Base-by-base conservation (phyloP, 164 flowering plant genomes). In the Chloranthus sessilifolius region DNA sequence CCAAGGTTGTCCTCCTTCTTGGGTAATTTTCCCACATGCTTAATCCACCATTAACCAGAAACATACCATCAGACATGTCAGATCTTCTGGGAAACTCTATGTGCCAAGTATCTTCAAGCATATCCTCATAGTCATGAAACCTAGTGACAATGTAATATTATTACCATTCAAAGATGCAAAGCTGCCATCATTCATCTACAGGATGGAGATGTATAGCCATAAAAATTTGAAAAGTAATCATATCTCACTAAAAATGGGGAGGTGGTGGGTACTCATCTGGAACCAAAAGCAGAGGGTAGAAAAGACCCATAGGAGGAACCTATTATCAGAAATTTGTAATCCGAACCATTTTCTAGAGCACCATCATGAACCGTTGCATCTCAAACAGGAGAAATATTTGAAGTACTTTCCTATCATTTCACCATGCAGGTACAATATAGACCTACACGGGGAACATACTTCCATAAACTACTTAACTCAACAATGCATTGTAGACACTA, bases 301-400 rank as follows among this genome's bases (percentile, higher is more conserved):
- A 94, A 63, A 89, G 63, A 60, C 99, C 97, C 97, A 89, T 86
- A 17, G 99, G 96, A 63, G 99, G 92, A 47, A 89, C 92, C 99
- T 89, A 43, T 69, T 63, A 41, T 52, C 49, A 48, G 28, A 53
- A 59, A 64, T 5, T 10, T n/a, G n/a, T n/a, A n/a, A n/a, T n/a
- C n/a, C n/a, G n/a, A n/a, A n/a, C n/a, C n/a, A n/a, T n/a, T n/a
- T n/a, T n/a, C n/a, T n/a, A n/a, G n/a, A n/a, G n/a, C n/a, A n/a
- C n/a, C n/a, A 38, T 56, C 54, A 77, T 33, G 6, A 22, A 37
- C 42, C n/a, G 47, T 21, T 43, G 50, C 44, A 56, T 30, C 26
- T 28, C 7, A 15, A 28, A 38, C 15, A 37, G 23, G 6, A 46
- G 50, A 46, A 46, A 6, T 2, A 21, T 14, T 41, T 41, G 7